These are phyloP conservation scores for Fusarium verticillioides DNA, from an alignment of 2,329 filamentous ascomycete species.

Conservation along the genomic window DNA sequence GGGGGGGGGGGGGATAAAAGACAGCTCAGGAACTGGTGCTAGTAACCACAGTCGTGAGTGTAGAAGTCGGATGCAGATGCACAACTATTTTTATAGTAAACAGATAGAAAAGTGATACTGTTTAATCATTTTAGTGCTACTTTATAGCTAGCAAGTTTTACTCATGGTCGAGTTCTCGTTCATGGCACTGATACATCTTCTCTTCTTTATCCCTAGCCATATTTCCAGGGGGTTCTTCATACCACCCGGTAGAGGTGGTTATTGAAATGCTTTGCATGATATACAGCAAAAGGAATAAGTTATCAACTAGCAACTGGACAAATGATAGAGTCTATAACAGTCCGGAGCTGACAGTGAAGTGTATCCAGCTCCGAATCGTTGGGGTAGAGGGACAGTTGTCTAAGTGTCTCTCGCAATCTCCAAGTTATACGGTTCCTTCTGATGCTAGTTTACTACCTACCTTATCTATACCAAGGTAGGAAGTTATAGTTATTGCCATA, in stretches of 20 bases:
- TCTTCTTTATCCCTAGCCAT: background rate
- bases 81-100: background rate
- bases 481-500: background rate
- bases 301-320: rapidly evolving
- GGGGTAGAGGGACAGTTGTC: background rate
- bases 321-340: background rate
- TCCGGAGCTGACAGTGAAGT: background rate
- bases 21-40: background rate
- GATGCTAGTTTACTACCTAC: background rate
- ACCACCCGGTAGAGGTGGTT: background rate
- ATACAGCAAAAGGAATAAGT: no score
- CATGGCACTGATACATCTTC: background rate
- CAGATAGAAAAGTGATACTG: background rate
- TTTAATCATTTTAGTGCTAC: background rate
- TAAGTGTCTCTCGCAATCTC: background rate
- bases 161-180: background rate
- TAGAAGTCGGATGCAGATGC: background rate
- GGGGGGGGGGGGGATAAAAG: background rate
- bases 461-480: background rate
- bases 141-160: background rate
- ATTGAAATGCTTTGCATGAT: background rate
- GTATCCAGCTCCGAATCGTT: background rate
- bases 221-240: no score
- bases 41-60: background rate
- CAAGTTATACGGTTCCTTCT: background rate